phyloP scores from a whole-genome alignment of 352 stramenopile genomes.

The Hyaloperonospora arabidopsidis region DNA sequence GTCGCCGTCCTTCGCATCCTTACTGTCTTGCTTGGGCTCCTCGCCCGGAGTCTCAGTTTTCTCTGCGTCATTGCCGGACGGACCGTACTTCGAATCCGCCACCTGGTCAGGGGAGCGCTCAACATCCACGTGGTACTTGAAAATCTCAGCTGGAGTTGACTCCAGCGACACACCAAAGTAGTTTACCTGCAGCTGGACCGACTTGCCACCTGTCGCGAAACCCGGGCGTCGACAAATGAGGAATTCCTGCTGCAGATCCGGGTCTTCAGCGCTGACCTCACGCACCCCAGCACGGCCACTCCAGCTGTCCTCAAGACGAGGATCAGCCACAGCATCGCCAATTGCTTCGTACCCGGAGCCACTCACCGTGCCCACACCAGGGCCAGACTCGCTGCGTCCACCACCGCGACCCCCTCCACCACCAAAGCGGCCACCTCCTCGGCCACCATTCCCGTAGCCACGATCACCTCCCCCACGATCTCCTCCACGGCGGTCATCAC shows the following conservation, averaged over 20 bases:
- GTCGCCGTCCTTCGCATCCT: constrained; percentile 28
- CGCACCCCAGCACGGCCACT: constrained; percentile 26
- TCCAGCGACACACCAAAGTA: constrained; percentile 61
- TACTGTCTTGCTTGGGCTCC: constrained; percentile 27
- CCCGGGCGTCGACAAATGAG: constrained; percentile 44
- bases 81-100: constrained; percentile 45
- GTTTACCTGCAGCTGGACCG: constrained; percentile 45
- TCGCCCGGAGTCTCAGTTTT: constrained; percentile 38
- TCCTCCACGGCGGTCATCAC: constrained; percentile 21
- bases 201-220: constrained; percentile 27
- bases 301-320: constrained; percentile 45
- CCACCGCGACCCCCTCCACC: constrained; percentile 30
- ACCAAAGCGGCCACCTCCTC: constrained; percentile 25
- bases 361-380: constrained; percentile 31
- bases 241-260: constrained; percentile 32
- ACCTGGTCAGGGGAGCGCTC: constrained; percentile 34
- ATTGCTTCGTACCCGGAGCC: constrained; percentile 51
- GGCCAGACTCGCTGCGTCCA: constrained; percentile 27
- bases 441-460: constrained; percentile 21
- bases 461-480: constrained; percentile 19
- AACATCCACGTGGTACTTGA: constrained; percentile 70
- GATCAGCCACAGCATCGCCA: constrained; percentile 41
- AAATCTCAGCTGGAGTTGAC: constrained; percentile 36
- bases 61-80: constrained; percentile 12
- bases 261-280: constrained; percentile 37